Conservation (phyloP, 176 grass and related monocot genomes). For the Oryza longistaminata region DNA sequence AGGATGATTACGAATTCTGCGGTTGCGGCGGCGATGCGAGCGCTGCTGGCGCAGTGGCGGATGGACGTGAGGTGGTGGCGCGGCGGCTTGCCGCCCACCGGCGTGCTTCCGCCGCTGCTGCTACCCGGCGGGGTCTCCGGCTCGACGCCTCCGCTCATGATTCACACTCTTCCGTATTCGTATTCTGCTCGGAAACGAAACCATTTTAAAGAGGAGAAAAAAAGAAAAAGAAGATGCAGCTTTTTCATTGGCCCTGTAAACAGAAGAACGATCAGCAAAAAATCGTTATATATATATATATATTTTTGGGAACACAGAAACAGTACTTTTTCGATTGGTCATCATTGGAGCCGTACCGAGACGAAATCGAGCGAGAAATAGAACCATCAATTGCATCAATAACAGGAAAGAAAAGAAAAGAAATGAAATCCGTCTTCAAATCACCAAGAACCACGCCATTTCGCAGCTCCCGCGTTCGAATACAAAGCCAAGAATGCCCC, state of each 20-base stretch:
- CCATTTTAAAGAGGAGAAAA: too few relatives aligned
- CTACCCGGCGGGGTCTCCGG: constrained; percentile 54
- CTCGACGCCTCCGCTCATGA: constrained; percentile 47
- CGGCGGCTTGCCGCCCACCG: constrained; percentile 68
- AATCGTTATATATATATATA: too few relatives aligned
- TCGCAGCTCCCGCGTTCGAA: not conserved
- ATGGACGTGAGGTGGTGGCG: constrained; percentile 68
- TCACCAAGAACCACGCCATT: constrained; percentile 13
- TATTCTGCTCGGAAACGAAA: constrained; percentile 9
- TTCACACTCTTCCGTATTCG: constrained; percentile 26
- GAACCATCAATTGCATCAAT: not conserved
- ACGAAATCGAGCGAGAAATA: constrained; percentile 20
- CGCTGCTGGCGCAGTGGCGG: constrained; percentile 65
- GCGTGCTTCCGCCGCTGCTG: constrained; percentile 27
- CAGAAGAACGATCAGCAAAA: constrained; percentile 11
- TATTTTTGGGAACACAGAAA: not conserved
- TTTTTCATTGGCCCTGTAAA: constrained; percentile 8
- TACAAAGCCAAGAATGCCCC: not conserved
- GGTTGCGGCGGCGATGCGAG: constrained; percentile 58
- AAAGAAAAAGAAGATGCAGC: not conserved
- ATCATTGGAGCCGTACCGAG: constrained; percentile 6
- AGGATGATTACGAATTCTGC: constrained; percentile 56
- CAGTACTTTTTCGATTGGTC: not conserved
- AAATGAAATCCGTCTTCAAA: not conserved
- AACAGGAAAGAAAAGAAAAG: constrained; percentile 14